phyloP scores from a whole-genome alignment of 129 eudicot species.

The Flaveria ramosissima region DNA sequence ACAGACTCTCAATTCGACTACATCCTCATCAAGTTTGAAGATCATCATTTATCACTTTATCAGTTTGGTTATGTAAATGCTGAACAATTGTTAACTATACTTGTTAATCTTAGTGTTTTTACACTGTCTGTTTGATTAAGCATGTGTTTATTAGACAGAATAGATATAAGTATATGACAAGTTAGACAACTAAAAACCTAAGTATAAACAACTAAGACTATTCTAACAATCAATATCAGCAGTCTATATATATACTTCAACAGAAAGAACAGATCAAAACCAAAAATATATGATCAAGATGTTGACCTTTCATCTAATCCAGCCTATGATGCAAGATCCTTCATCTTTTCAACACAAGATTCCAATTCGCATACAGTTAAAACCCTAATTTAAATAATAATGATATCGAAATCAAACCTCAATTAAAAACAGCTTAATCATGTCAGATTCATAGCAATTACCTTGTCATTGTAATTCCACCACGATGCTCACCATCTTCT shows the following conservation, averaged over 20 bases:
- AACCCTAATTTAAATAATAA: neutral
- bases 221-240: no score
- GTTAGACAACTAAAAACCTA: no score
- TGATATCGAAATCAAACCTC: neutral
- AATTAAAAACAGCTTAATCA: neutral
- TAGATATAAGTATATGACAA: no score
- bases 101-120: no score
- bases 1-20: conserved; percentile 5
- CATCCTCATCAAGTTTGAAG: conserved; percentile 13
- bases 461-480: neutral
- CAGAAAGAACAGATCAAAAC: no score
- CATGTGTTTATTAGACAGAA: no score
- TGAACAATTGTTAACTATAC: neutral
- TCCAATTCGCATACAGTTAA: neutral
- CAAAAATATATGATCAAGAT: neutral
- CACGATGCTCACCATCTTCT: neutral
- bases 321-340: neutral
- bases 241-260: no score
- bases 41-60: neutral
- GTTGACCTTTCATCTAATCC: neutral
- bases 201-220: no score
- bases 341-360: neutral
- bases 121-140: no score
- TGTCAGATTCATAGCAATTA: neutral
- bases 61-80: neutral